A percentile compares a stretch with the other conserved stretches of the same genome.
phyloP scores from a whole-genome alignment of 192 early-diverging fungal genomes.

The Glomus cerebriforme region DNA sequence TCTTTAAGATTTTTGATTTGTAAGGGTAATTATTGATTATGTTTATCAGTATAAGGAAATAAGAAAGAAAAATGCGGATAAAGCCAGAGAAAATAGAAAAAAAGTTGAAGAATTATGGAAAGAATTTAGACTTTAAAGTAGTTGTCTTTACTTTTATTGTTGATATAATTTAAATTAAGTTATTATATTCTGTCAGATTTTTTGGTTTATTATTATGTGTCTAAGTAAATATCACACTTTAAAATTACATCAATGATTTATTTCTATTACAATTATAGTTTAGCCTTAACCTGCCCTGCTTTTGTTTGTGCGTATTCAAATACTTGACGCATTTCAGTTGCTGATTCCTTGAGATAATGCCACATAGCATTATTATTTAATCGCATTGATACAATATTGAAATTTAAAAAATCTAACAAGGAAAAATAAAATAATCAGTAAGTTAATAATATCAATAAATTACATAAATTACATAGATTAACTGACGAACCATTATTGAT shows the following conservation, averaged over 20 bases:
- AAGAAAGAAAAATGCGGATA: conserved; percentile 49
- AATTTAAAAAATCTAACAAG: conserved; percentile 65
- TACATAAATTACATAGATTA: too few species aligned
- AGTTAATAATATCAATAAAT: too few species aligned
- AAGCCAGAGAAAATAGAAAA: conserved; percentile 46
- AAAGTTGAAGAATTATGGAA: conserved; percentile 53
- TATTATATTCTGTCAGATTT: too few species aligned
- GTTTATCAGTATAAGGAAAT: conserved; percentile 45
- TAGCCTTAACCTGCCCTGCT: conserved; percentile 56
- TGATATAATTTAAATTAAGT: too few species aligned
- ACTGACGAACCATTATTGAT: conserved; percentile 62
- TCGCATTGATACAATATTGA: conserved; percentile 79
- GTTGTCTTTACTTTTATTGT: too few species aligned
- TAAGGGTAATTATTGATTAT: not conserved
- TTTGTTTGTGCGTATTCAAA: conserved; percentile 66
- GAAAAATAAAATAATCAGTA: too few species aligned
- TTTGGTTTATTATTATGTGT: too few species aligned
- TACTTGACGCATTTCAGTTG: conserved; percentile 80
- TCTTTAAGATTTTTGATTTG: not conserved
- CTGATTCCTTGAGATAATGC: conserved; percentile 84
- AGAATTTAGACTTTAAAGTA: conserved; percentile 32
- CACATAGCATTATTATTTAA: conserved; percentile 67
- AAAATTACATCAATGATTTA: too few species aligned
- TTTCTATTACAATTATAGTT: conserved; percentile 60
- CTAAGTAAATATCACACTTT: too few species aligned